Conservation (phyloP, 345 rosid species). For the Citrus australasica region DNA sequence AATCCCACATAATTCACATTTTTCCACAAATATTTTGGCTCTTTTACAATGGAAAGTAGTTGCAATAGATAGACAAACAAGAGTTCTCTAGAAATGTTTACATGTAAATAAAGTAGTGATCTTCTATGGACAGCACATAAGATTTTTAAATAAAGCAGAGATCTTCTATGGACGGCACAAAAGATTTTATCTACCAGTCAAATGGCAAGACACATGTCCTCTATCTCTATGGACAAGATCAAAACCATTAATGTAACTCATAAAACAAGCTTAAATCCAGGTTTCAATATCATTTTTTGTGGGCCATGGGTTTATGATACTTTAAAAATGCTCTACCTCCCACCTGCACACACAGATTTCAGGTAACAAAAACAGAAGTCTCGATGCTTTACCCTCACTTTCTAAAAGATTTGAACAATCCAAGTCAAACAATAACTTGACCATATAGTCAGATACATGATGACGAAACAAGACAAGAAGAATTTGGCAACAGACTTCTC, state of each 20-base stretch:
- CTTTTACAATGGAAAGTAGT: not conserved
- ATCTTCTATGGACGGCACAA: not conserved
- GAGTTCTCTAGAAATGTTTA: not conserved
- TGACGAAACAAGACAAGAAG: not conserved
- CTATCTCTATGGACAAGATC: not conserved
- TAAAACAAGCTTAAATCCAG: not conserved
- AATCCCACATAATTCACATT: not conserved
- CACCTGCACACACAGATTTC: not conserved
- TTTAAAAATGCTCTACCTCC: not conserved
- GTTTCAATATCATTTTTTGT: not conserved
- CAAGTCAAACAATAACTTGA: not conserved
- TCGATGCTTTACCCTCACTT: not conserved
- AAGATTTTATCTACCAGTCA: not conserved
- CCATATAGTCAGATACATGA: not conserved
- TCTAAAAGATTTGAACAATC: not conserved
- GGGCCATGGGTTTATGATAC: not conserved
- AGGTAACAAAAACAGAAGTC: not conserved
- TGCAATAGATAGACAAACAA: not conserved
- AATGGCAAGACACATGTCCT: not conserved
- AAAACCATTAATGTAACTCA: not conserved
- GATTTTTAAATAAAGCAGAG: not conserved
- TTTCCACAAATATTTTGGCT: not conserved
- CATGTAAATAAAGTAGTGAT: not conserved
- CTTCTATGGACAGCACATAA: not conserved
- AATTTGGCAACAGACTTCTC: not conserved